Evolutionary conservation across 805 yeast genomes (phyloP).

Genomic region (Pichia phayaonensis): DNA sequence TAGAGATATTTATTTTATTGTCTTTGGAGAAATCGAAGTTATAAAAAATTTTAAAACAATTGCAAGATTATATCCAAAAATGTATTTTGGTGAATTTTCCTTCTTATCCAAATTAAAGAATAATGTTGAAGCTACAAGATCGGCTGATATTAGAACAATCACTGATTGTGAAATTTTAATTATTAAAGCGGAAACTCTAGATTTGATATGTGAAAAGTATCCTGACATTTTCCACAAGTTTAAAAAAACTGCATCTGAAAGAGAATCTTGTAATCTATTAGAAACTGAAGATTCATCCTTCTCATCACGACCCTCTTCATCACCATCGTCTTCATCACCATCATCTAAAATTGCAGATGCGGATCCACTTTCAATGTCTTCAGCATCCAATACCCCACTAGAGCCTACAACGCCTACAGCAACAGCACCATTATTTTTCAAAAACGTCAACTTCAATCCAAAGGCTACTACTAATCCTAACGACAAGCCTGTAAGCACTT

Average conservation of each 20-base stretch:
- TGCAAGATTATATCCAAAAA: conserved; percentile 55
- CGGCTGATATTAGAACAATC: conserved; percentile 60
- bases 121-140: conserved; percentile 30
- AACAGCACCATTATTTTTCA: background rate
- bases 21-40: conserved; percentile 67
- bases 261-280: conserved; percentile 23
- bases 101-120: conserved; percentile 42
- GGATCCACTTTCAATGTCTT: background rate
- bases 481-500: background rate
- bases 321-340: too few relatives aligned
- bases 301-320: too few relatives aligned
- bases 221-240: conserved; percentile 55
- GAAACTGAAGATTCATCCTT: background rate
- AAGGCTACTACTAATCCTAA: background rate
- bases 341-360: too few relatives aligned
- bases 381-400: background rate
- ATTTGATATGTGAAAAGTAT: conserved; percentile 46
- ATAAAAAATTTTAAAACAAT: conserved; percentile 36
- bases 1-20: conserved; percentile 58
- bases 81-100: conserved; percentile 74
- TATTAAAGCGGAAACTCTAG: conserved; percentile 47
- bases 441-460: background rate
- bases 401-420: background rate
- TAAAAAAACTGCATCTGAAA: conserved; percentile 49
- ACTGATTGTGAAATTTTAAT: conserved; percentile 53